These are phyloP conservation scores for Fagopyrum homotropicum DNA, from an alignment of 148 eudicot genomes.

Conservation along the genomic window DNA sequence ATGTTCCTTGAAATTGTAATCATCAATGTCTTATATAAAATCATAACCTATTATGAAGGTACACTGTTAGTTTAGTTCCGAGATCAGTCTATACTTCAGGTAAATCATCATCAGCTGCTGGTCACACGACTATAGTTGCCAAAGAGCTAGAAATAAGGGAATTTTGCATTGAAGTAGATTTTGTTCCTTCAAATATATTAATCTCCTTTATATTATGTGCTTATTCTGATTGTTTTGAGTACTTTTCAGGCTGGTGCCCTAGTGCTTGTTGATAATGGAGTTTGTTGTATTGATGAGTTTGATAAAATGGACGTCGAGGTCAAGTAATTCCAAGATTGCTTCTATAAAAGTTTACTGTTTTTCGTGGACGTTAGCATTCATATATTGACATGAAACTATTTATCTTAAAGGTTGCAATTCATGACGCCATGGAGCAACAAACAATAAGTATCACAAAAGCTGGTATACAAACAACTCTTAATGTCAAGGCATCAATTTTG, in stretches of 20 bases:
- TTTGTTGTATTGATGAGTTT: slow-evolving; percentile 98
- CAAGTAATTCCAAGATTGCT: slow-evolving; percentile 40
- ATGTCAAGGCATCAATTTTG: slow-evolving; percentile 91
- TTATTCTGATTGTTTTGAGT: slow-evolving; percentile 16
- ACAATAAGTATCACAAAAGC: slow-evolving; percentile 99
- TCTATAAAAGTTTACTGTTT: neutral
- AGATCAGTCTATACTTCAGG: slow-evolving; percentile 97
- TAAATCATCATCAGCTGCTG: slow-evolving; percentile 96
- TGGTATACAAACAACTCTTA: slow-evolving; percentile 97
- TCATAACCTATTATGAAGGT: slow-evolving; percentile 31
- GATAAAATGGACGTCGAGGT: slow-evolving; percentile 96
- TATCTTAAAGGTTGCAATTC: slow-evolving; percentile 76
- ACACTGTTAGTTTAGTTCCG: slow-evolving; percentile 72
- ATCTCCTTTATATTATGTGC: neutral
- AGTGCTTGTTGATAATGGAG: slow-evolving; percentile 96
- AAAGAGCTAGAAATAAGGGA: slow-evolving; percentile 99
- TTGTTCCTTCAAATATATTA: neutral
- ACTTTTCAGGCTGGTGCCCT: slow-evolving; percentile 84
- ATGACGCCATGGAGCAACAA: slow-evolving; percentile 99
- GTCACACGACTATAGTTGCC: slow-evolving; percentile 97
- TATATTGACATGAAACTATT: slow-evolving; percentile 9
- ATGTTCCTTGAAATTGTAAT: neutral
- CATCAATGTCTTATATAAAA: neutral
- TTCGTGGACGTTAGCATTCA: neutral
- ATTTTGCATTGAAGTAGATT: slow-evolving; percentile 90